Conservation (phyloP, 768 basidiomycete species). For the Floccularia luteovirens region DNA sequence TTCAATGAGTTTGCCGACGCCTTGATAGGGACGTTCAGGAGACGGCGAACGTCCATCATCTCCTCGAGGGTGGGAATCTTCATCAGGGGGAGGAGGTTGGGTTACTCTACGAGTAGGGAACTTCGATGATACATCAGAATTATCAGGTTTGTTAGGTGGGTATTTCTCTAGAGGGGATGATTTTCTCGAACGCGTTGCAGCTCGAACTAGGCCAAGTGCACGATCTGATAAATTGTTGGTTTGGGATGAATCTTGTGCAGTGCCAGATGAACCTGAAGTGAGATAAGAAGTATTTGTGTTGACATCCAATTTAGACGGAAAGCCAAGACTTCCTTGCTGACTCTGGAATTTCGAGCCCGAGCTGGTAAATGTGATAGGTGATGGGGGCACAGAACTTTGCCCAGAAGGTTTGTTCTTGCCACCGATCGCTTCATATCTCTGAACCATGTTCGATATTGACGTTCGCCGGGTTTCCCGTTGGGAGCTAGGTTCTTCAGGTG, state of each 20-base stretch:
- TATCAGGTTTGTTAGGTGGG: not conserved
- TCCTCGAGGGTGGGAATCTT: conserved; percentile 3
- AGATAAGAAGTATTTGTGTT: too few species aligned
- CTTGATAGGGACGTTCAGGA: conserved; percentile 73
- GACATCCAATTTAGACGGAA: too few species aligned
- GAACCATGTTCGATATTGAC: conserved; percentile 85
- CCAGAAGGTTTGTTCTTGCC: conserved; percentile 21
- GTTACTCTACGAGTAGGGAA: not conserved
- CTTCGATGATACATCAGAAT: too few species aligned
- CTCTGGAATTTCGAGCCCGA: too few species aligned
- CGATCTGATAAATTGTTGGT: not conserved
- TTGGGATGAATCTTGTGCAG: too few species aligned
- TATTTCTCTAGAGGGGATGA: not conserved
- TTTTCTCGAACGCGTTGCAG: not conserved
- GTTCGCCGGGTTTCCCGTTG: conserved; percentile 47
- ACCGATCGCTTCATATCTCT: conserved; percentile 68
- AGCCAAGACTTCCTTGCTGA: too few species aligned
- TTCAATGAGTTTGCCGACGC: conserved; percentile 79
- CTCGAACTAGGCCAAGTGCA: not conserved
- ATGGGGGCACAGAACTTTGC: conserved; percentile 18
- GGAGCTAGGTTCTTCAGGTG: conserved; percentile 38
- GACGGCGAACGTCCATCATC: conserved; percentile 41
- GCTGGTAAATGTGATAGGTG: too few species aligned
- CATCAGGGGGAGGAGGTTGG: conserved; percentile 8
- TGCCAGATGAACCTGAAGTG: too few species aligned